Base-by-base conservation (phyloP, 805 yeast species). In the Yamadazyma sp. region DNA sequence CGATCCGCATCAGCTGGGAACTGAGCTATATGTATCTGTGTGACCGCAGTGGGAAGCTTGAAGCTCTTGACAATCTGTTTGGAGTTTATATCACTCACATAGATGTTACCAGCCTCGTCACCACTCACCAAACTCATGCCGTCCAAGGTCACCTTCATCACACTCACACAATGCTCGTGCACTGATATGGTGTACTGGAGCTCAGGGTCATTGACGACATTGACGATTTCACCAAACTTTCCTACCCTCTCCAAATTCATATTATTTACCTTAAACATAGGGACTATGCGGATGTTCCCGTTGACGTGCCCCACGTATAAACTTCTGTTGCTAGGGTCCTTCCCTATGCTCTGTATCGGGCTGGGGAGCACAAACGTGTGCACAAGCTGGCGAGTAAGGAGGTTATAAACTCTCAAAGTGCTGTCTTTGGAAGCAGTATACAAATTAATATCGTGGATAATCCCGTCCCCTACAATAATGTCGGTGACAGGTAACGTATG, bases 241-340 rank as follows among this genome's bases (percentile, higher is more conserved):
- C 85, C 87, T n/a, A 75, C 70, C 3, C 78, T 66, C 49, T 78
- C 84, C 42, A 80, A 60, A 16, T 73, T 67, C 9, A 60, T 60
- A 47, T 59, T 63, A 42, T 57, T 52, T 13, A 53, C 48, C 16
- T 46, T 45, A 50, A 71, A 80, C 33, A 85, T 57, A 6, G 80
- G 75, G 4, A 85, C 70, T 24, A 65, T 55, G 44, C 82, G 67
- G 28, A 87, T 72, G 10, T 62, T 50, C 9, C 96, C 96, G 43
- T 77, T 71, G 2, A 61, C 50, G 11, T 83, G 60, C 1, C 96
- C 97, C 6, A 75, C 76, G 54, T 84, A 91, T 1, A 85, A 41
- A 2, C 79, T 71, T 49, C 98, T 70, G 50, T 80, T 86, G 0
- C 90, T 87, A 1, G 95, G 88, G 57, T 91, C 98, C 5, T 76